Conservation (phyloP, 148 eudicot species). For the Camellia japonica region DNA sequence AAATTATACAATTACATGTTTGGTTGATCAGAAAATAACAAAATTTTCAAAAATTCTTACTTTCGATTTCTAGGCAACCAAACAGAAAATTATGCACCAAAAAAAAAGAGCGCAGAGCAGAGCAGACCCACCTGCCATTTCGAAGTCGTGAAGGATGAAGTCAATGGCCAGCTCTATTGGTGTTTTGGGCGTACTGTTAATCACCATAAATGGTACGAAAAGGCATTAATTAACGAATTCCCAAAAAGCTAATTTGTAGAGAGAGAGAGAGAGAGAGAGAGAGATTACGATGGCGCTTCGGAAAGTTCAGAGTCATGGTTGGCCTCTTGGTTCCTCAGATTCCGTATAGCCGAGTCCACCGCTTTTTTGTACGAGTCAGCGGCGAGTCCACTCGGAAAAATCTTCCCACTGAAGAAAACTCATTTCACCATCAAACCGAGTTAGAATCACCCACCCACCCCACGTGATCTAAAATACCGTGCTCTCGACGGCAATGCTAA, state of each 20-base stretch:
- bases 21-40: conserved; percentile 3
- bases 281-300: conserved; percentile 36
- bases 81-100: conserved; percentile 1
- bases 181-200: conserved; percentile 61
- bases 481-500: background rate
- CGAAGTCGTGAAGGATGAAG: conserved; percentile 93
- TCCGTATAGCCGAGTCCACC: conserved; percentile 71
- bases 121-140: conserved; percentile 75
- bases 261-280: background rate
- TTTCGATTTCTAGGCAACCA: background rate
- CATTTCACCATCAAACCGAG: background rate
- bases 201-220: background rate
- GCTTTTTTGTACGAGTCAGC: conserved; percentile 78
- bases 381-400: conserved; percentile 76
- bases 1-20: background rate
- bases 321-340: conserved; percentile 35
- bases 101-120: conserved; percentile 15
- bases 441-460: background rate
- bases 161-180: conserved; percentile 93
- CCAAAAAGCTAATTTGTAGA: background rate
- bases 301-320: conserved; percentile 12
- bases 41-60: background rate
- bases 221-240: background rate
- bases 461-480: too few relatives aligned
- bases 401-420: conserved; percentile 50